Evolutionary conservation across 2,329 filamentous ascomycete species (phyloP), one percentile per base, ranked within the genome.

Genomic region (Rutstroemia sydowiana): DNA sequence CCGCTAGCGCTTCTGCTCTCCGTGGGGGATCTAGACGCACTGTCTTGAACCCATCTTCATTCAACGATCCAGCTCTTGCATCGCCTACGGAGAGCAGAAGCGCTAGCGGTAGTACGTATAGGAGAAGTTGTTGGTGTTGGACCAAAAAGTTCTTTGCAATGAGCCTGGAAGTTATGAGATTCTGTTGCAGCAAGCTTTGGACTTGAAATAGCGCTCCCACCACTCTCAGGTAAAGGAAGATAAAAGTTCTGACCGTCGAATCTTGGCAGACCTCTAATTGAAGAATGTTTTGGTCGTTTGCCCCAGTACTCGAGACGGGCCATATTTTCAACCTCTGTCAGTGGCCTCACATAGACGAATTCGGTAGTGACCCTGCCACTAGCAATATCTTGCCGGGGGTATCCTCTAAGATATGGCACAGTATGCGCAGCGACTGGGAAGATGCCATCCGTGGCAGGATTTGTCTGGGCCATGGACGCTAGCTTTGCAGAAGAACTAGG

Each of bases 201-300:
- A 5, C 16, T 41, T 13, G 39, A 21, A 41, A 23, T 23, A 21
- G 39, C 21, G 18, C 16, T 41, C 13, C 31, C 39, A 21, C 66
- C 60, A 61, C 76, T 78, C 55, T 66, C 63, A 1, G 78, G 77
- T 0, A 79, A 82, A 3, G 77, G 68, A 28, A 75, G 77, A 55
- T 82, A 84, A 58, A 84, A 84, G 62, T 83, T 74, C 63, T 80
- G 82, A 21, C 81, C 80, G 57, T 84, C 80, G 59, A 81, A 85
- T 63, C 80, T 83, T 31, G 81, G 80, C 37, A 83, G 68, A 2
- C 78, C 77, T 10, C 45, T 58, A 31, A 69, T 71, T 45, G 75
- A 70, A 11, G 72, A 70, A 57, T 74, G 72, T 28, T 68, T 71
- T 39, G 79, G 73, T 14, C 76, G 74, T 40, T 77, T 75, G 9